phyloP scores from a whole-genome alignment of 768 basidiomycete genomes.

The Cyclocybe cylindracea region DNA sequence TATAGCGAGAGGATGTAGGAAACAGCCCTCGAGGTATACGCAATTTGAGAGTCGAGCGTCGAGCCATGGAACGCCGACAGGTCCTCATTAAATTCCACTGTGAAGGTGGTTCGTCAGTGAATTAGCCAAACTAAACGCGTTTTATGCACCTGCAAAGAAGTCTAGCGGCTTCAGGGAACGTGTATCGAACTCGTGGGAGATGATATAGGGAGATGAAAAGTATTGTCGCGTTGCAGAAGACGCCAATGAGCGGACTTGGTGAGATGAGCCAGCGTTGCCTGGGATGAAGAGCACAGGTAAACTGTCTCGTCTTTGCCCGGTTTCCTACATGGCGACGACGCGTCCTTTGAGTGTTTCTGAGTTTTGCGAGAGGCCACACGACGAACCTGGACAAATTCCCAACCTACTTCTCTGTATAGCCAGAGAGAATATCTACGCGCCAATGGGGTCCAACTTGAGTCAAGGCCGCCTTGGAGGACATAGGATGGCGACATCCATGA shows the following conservation, averaged over 20 bases:
- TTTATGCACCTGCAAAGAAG: constrained; percentile 73
- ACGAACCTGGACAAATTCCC: constrained; percentile 67
- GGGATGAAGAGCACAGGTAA: constrained; percentile 95
- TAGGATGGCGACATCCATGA: constrained; percentile 96
- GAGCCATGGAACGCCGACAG: constrained; percentile 93
- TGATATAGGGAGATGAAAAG: constrained; percentile 58
- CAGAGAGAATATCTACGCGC: constrained; percentile 80
- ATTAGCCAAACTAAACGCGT: neutral
- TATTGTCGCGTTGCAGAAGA: constrained; percentile 87
- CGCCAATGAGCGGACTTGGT: constrained; percentile 93
- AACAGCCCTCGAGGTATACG: constrained; percentile 72
- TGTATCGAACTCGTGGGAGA: constrained; percentile 54
- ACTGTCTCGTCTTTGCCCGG: constrained; percentile 38
- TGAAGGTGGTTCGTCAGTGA: neutral
- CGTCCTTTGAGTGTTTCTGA: neutral
- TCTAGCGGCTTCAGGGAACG: constrained; percentile 64
- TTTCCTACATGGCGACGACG: constrained; percentile 5
- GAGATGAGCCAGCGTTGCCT: constrained; percentile 94
- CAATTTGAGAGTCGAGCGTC: constrained; percentile 80
- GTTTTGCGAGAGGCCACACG: neutral
- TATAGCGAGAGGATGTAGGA: constrained; percentile 81
- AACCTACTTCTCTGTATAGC: constrained; percentile 87
- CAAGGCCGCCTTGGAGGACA: constrained; percentile 66
- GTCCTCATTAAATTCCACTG: constrained; percentile 97
- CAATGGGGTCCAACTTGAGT: constrained; percentile 69